Percentiles rank a stretch among this genome's conserved stretches.
Conservation (phyloP, 495 filamentous ascomycete genomes). For the Oidiodendron maius region DNA sequence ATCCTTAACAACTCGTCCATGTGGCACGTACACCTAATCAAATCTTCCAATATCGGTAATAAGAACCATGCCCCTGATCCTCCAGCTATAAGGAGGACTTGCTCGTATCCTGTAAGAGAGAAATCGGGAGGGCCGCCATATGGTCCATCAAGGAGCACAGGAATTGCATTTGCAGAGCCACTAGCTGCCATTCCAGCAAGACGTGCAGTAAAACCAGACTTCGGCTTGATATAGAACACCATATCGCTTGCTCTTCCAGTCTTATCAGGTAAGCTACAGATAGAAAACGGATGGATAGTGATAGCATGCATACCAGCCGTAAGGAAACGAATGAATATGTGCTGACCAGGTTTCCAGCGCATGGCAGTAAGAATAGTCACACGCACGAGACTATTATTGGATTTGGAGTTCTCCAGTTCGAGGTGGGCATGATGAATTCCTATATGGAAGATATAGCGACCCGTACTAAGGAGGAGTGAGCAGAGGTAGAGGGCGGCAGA, state of each 20-base stretch:
- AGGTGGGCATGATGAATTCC: constrained; percentile 2
- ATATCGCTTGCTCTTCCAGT: neutral
- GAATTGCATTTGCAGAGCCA: constrained; percentile 46
- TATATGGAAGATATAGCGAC: constrained; percentile 34
- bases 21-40: neutral
- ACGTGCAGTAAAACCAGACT: constrained; percentile 12
- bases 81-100: constrained; percentile 43
- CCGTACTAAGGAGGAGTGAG: constrained; percentile 34
- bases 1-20: neutral
- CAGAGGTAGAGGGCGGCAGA: constrained; percentile 42
- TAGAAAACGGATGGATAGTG: constrained; percentile 77
- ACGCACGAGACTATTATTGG: constrained; percentile 37
- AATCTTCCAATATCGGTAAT: constrained; percentile 32
- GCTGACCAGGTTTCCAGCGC: constrained; percentile 69
- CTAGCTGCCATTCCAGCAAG: constrained; percentile 9
- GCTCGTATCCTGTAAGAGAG: constrained; percentile 25
- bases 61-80: constrained; percentile 49
- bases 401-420: neutral
- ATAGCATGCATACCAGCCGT: constrained; percentile 60
- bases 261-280: constrained; percentile 37
- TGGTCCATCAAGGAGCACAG: constrained; percentile 68
- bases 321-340: constrained; percentile 72
- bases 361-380: constrained; percentile 31
- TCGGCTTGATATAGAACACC: constrained; percentile 2
- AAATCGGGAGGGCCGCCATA: constrained; percentile 44